Conservation (phyloP, 495 filamentous ascomycete species). For the Apiosordaria backusii region DNA sequence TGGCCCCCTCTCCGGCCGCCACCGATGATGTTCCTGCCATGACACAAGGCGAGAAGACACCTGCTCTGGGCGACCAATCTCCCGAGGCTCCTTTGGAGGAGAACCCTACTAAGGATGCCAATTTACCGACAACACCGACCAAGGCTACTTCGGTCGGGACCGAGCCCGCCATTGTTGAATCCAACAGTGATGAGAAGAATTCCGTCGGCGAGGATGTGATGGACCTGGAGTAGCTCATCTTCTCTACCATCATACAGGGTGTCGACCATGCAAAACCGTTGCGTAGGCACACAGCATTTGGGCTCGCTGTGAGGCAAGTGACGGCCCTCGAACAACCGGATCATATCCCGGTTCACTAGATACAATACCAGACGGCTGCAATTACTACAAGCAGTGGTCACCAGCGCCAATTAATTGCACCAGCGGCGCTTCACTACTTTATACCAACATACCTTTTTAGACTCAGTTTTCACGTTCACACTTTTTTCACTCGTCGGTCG, state of each 20-base stretch:
- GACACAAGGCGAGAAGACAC: constrained; percentile 21
- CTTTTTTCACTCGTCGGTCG: no score
- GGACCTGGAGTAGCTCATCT: constrained; percentile 20
- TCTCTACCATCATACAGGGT: constrained; percentile 7
- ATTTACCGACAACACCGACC: constrained; percentile 20
- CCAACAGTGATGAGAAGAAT: constrained; percentile 23
- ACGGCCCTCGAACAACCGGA: neutral
- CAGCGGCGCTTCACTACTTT: no score
- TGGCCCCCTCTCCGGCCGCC: constrained; percentile 25
- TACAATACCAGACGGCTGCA: neutral
- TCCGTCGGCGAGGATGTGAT: constrained; percentile 23
- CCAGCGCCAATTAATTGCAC: neutral
- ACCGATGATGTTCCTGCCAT: constrained; percentile 26
- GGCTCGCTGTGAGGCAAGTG: neutral
- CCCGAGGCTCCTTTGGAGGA: constrained; percentile 15
- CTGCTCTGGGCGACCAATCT: constrained; percentile 13
- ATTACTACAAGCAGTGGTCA: neutral
- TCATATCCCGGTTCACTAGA: neutral
- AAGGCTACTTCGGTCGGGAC: constrained; percentile 9
- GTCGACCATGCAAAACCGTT: neutral
- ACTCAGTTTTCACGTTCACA: no score
- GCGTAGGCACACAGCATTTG: neutral
- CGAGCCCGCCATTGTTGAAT: constrained; percentile 19
- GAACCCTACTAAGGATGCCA: neutral
- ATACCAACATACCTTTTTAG: no score